Base-by-base conservation (phyloP, 2,329 filamentous ascomycete species). In the Hypoxylon sp. region DNA sequence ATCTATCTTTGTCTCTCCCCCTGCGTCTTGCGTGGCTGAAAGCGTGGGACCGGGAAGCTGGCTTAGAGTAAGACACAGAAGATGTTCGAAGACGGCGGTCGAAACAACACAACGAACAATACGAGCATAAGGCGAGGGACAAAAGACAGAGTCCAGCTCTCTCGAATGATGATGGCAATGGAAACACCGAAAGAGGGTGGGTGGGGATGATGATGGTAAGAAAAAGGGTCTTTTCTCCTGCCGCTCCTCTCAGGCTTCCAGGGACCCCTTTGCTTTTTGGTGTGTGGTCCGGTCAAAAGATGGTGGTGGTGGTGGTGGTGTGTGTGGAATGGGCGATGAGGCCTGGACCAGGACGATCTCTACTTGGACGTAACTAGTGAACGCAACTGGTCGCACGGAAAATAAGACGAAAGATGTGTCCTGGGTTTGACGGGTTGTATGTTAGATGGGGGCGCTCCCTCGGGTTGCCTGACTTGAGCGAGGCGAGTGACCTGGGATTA, bases 261-360 rank as follows among this genome's bases (percentile, higher is more conserved):
- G 63, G 66, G 63, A 65, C 66, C 66, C 46, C 63, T 70, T 66
- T 71, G 66, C 67, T 72, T 71, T 71, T 72, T 70, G 68, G 68
- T 74, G 66, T 71, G 72, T 73, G 74, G 72, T 64, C 69, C 64
- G 68, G 64, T 65, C 53, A 30, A 56, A 56, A 53, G 51, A 50
- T 61, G 42, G 59, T 65, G 57, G 68, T 63, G 61, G 48, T 70
- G 66, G 62, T 68, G 40, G 64, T 68, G 57, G 72, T 72, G 70
- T 71, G 61, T 57, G 55, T 68, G 61, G 57, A 66, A 63, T 62
- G 50, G 46, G 31, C 48, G 61, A 49, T 66, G 42, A 67, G 63
- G 69, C 63, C 74, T 74, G 72, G 75, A 74, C 74, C 72, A 70
- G 69, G 74, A 62, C 71, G 75, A 76, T 75, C 74, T 73, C 72